phyloP scores from a whole-genome alignment of 2,329 filamentous ascomycete species.

The Aspergillus novofumigatus region DNA sequence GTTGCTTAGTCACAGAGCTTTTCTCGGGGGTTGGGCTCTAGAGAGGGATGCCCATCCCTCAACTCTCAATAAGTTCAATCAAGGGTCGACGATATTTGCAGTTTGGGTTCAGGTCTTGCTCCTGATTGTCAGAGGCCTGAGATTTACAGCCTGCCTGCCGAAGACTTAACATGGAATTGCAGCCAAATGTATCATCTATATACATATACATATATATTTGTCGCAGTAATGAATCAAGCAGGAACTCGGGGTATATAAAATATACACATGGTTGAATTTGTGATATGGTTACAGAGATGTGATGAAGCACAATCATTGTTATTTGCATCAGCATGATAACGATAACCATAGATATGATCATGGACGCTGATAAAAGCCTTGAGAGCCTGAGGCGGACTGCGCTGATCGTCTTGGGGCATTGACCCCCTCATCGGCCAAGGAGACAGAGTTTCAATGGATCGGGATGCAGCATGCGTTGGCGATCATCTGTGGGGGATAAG shows the following conservation, averaged over 20 bases:
- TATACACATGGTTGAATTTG: neutral
- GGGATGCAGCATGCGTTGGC: neutral
- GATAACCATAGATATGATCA: neutral
- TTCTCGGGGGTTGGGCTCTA: neutral
- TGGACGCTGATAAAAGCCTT: neutral
- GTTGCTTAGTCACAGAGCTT: neutral
- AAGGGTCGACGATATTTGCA: conserved; percentile 9
- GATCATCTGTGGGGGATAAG: neutral
- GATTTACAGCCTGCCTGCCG: neutral
- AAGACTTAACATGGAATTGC: neutral
- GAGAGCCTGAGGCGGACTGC: neutral
- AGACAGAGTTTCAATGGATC: neutral
- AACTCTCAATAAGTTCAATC: conserved; percentile 12
- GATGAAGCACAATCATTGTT: neutral
- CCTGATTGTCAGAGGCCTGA: neutral
- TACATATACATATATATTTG: neutral
- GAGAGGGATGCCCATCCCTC: conserved; percentile 3
- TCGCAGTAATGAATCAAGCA: neutral
- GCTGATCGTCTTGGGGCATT: neutral
- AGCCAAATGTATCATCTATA: too few species aligned
- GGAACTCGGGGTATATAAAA: neutral
- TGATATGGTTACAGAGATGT: neutral
- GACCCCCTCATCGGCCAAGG: neutral
- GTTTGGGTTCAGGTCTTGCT: neutral
- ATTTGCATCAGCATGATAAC: neutral